These are phyloP conservation scores for Hymenoscyphus fructigenus DNA, from an alignment of 2,329 filamentous ascomycete genomes.

Conservation along the genomic window DNA sequence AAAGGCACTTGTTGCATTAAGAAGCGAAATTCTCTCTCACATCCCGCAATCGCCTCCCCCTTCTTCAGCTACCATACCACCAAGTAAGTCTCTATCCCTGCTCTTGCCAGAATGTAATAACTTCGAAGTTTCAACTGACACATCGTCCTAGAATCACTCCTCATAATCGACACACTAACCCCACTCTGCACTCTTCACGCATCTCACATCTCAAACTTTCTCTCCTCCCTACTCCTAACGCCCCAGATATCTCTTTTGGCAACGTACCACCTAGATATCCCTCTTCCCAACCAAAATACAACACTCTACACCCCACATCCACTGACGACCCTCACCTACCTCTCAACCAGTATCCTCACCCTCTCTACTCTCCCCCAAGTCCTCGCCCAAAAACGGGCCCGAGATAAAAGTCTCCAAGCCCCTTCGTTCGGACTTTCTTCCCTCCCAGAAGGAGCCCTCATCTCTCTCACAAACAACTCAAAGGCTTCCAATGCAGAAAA, in stretches of 20 bases:
- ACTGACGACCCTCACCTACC: constrained; percentile 72
- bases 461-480: constrained; percentile 46
- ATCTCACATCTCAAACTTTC: constrained; percentile 63
- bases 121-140: neutral
- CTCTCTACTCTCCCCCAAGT: constrained; percentile 73
- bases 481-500: constrained; percentile 18
- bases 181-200: constrained; percentile 55
- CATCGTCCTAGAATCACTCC: constrained; percentile 57
- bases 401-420: constrained; percentile 70
- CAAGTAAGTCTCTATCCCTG: constrained; percentile 41
- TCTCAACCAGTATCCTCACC: constrained; percentile 83
- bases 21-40: constrained; percentile 58
- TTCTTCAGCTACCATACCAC: constrained; percentile 13
- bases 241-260: constrained; percentile 71
- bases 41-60: constrained; percentile 25
- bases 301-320: constrained; percentile 64
- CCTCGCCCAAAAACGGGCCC: constrained; percentile 71
- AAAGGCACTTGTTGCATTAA: constrained; percentile 56
- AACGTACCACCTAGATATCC: constrained; percentile 80
- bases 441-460: constrained; percentile 73
- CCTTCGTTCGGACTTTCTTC: constrained; percentile 79
- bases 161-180: constrained; percentile 80
- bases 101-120: neutral
- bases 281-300: constrained; percentile 45
- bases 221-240: constrained; percentile 65